A percentile compares a stretch with the other conserved stretches of the same genome.
Evolutionary conservation across 108 stramenopile genomes (phyloP).

Genomic region (Chaetoceros muelleri): DNA sequence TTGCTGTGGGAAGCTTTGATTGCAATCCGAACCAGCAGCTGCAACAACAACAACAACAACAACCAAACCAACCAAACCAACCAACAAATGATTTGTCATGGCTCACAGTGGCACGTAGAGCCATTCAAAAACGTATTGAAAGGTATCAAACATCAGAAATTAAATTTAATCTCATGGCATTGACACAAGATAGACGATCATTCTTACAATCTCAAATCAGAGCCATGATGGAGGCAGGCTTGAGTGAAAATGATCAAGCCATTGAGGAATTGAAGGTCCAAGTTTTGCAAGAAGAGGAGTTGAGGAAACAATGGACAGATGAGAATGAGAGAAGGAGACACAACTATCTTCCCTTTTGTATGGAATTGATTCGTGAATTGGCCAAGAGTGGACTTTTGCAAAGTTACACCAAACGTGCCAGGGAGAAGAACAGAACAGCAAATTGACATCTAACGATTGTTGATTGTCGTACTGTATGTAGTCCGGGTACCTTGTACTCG

Average conservation of each 20-base stretch:
- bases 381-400: conserved; percentile 44
- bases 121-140: conserved; percentile 66
- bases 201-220: conserved; percentile 33
- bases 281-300: conserved; percentile 43
- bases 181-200: conserved; percentile 61
- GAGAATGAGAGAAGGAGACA: conserved; percentile 72
- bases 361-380: conserved; percentile 57
- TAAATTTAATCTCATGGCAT: conserved; percentile 91
- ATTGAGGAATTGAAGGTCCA: conserved; percentile 28
- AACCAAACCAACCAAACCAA: conserved; percentile 3
- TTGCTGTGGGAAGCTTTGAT: conserved; percentile 47
- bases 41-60: conserved; percentile 9
- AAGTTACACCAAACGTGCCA: conserved; percentile 32
- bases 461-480: too few species aligned
- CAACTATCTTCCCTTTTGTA: conserved; percentile 74
- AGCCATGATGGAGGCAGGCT: conserved; percentile 12
- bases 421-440: conserved; percentile 5
- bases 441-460: too few species aligned
- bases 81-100: conserved; percentile 15
- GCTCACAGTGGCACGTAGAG: conserved; percentile 59
- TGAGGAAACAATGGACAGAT: conserved; percentile 55
- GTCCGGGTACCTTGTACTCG: too few species aligned
- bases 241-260: conserved; percentile 15
- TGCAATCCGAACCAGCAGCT: conserved; percentile 6
- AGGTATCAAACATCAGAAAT: conserved; percentile 51